A percentile compares a stretch with the other conserved stretches of the same genome.
Evolutionary conservation across 768 basidiomycete species (phyloP).

Genomic region (Hysterangium stoloniferum): DNA sequence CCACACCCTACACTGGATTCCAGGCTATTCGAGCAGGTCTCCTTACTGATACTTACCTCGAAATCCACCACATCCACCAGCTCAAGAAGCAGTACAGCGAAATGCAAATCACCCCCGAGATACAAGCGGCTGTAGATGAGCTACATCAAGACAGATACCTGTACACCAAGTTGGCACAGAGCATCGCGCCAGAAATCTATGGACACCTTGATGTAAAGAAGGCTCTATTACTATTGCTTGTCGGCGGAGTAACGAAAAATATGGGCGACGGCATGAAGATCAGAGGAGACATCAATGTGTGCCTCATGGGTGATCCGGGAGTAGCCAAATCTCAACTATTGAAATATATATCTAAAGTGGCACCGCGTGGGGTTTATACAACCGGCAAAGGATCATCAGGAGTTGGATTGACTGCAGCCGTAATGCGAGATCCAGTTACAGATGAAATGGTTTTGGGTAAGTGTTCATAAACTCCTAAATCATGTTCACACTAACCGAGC

Average conservation of each 20-base stretch:
- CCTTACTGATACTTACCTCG: conserved; percentile 94
- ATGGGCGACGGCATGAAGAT: conserved; percentile 99
- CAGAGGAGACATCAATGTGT: conserved; percentile 94
- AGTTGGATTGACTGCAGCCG: conserved; percentile 96
- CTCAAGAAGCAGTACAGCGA: conserved; percentile 96
- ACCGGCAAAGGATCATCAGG: conserved; percentile 98
- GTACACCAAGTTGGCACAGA: conserved; percentile 82
- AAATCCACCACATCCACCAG: conserved; percentile 84
- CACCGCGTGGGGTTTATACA: conserved; percentile 95
- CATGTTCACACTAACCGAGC: conserved; percentile 1
- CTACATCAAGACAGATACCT: conserved; percentile 70
- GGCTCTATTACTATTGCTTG: conserved; percentile 81
- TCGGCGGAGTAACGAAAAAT: conserved; percentile 92
- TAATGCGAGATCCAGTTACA: conserved; percentile 98
- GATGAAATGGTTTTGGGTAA: conserved; percentile 98
- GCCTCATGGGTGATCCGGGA: conserved; percentile 99
- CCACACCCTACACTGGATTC: conserved; percentile 95
- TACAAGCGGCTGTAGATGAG: conserved; percentile 57
- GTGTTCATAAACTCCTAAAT: conserved; percentile 23
- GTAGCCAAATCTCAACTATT: conserved; percentile 95
- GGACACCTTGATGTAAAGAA: conserved; percentile 98
- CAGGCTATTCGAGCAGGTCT: conserved; percentile 95
- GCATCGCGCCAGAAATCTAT: conserved; percentile 98
- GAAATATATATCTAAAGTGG: conserved; percentile 98
- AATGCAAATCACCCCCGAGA: conserved; percentile 87